phyloP scores from a whole-genome alignment of 2,329 filamentous ascomycete species.

The Alternaria conjuncta region DNA sequence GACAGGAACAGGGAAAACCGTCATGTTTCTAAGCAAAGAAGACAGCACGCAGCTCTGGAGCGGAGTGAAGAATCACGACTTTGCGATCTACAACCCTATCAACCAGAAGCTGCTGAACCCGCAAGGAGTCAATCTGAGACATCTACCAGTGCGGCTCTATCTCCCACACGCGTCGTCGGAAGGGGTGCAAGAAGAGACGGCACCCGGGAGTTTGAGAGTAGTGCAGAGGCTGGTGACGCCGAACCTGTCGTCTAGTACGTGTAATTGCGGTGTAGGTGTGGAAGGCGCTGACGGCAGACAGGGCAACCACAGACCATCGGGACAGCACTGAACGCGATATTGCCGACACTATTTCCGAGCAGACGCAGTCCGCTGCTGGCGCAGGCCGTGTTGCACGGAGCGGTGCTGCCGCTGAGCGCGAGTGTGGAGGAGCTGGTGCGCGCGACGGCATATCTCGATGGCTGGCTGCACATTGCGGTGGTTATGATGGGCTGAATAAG shows the following conservation, averaged over 20 bases:
- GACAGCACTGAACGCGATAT: conserved; percentile 72
- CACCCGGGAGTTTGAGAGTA: conserved; percentile 53
- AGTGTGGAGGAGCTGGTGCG: conserved; percentile 83
- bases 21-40: conserved; percentile 86
- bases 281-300: conserved; percentile 24
- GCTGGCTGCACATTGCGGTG: conserved; percentile 85
- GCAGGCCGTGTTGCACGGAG: conserved; percentile 84
- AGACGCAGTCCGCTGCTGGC: conserved; percentile 83
- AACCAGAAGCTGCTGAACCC: conserved; percentile 79
- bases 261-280: neutral
- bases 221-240: conserved; percentile 77
- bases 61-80: conserved; percentile 79
- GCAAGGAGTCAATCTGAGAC: conserved; percentile 69
- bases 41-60: conserved; percentile 85
- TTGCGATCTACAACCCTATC: conserved; percentile 73
- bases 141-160: conserved; percentile 89
- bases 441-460: conserved; percentile 86
- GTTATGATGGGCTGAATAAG: conserved; percentile 65
- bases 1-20: conserved; percentile 85
- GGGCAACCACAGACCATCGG: conserved; percentile 74
- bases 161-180: conserved; percentile 61
- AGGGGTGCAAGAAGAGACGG: conserved; percentile 25
- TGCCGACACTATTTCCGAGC: conserved; percentile 87
- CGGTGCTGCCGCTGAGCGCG: conserved; percentile 78
- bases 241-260: conserved; percentile 48